These are phyloP conservation scores for Pseudoturritis turrita DNA, from an alignment of 345 rosid genomes.

Conservation along the genomic window DNA sequence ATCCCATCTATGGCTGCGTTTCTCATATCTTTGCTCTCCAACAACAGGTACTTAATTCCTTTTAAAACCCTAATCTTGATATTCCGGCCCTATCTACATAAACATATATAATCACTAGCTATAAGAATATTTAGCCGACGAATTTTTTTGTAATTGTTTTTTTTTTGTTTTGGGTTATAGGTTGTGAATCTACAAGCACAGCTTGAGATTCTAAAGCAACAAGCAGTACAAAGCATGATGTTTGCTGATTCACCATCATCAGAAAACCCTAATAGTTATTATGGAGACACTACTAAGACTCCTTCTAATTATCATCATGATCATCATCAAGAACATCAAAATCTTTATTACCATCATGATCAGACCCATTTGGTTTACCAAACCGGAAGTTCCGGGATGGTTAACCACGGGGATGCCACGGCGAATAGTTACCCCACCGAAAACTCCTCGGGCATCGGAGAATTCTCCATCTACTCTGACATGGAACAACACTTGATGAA, in stretches of 20 bases:
- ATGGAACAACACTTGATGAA: constrained; percentile 41
- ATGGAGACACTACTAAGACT: constrained; percentile 32
- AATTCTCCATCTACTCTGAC: constrained; percentile 47
- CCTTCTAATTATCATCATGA: constrained; percentile 18
- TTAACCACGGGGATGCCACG: constrained; percentile 9
- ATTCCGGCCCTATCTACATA: not conserved
- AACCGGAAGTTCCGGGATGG: constrained; percentile 31
- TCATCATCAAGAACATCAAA: constrained; percentile 35
- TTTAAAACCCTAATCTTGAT: constrained; percentile 22
- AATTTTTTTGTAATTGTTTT: not conserved
- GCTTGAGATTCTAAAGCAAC: constrained; percentile 77
- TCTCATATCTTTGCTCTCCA: constrained; percentile 94
- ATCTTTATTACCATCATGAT: constrained; percentile 15
- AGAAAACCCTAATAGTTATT: constrained; percentile 49
- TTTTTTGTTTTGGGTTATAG: constrained; percentile 35
- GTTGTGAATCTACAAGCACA: constrained; percentile 86
- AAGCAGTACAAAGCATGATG: constrained; percentile 54
- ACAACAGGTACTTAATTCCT: constrained; percentile 65
- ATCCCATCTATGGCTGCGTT: constrained; percentile 94
- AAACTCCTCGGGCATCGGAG: constrained; percentile 45
- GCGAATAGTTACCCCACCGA: constrained; percentile 42
- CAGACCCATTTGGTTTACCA: constrained; percentile 46
- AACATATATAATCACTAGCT: not conserved
- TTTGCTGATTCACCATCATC: constrained; percentile 42
- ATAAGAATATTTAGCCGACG: not conserved